Base-by-base conservation (phyloP, 2,329 filamentous ascomycete species). In the Paramyrothecium roridum region DNA sequence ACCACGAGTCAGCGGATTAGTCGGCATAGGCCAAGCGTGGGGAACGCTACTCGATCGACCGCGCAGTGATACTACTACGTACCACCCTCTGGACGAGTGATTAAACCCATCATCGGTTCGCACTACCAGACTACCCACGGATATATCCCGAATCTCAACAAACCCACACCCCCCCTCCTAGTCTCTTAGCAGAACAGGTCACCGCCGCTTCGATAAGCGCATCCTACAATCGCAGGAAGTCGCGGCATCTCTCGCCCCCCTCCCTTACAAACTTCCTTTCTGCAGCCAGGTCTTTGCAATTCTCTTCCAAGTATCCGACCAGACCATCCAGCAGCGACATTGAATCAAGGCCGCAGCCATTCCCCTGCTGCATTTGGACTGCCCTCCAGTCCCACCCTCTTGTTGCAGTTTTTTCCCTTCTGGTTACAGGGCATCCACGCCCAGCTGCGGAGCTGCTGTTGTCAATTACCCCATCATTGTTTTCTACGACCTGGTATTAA, bases 61-160 rank as follows among this genome's bases (percentile, higher is more conserved):
- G n/a, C 37, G 37, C 37, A 43, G 37, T 19, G 37, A 43, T 17
- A 3, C 37, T 19, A 43, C 37, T 43, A 16, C n/a, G 37, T 19
- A 43, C 37, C 13, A 43, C 37, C 6, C 37, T 43, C 13, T 19
- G 37, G 37, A 43, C 37, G 37, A 43, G 37, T 43, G 37, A 43
- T 17, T 43, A 17, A 43, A 43, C 13, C n/a, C 37, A 43, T 43
- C 37, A 43, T 43, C 37, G 37, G 46, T 55, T 61, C 57, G 55
- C 65, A 63, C 65, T 66, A 66, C 62, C 57, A 54, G 64, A 63
- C 65, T 66, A 66, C 62, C 53, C 37, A 65, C 64, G 64, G 65
- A 70, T 70, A 70, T 65, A 68, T 62, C 61, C 68, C 67, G 66
- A 70, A 65, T 68, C 50, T 57, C 57, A 59, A 58, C 59, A n/a